Evolutionary conservation across 2,329 filamentous ascomycete species (phyloP).

Genomic region (Aureobasidium mangrovei): DNA sequence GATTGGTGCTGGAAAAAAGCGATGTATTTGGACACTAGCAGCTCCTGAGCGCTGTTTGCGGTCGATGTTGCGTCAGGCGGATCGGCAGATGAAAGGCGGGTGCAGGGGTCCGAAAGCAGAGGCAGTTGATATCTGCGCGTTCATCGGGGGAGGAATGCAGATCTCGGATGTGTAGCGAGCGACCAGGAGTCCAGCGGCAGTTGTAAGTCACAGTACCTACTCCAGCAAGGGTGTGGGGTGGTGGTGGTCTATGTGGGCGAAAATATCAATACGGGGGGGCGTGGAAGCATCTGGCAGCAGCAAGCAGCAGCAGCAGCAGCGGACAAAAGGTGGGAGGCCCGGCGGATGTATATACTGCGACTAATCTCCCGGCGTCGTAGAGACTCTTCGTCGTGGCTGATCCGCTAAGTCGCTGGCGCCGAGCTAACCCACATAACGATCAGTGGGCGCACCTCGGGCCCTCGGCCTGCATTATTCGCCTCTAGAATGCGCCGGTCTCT

Average conservation of each 20-base stretch:
- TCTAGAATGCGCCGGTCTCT: neutral
- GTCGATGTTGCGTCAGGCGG: conserved; percentile 9
- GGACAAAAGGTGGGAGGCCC: conserved; percentile 11
- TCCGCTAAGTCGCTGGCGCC: conserved; percentile 6
- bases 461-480: neutral
- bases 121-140: conserved; percentile 1
- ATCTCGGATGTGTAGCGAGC: neutral
- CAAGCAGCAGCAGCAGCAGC: neutral
- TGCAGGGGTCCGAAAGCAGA: neutral
- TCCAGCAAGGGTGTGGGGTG: neutral
- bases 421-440: conserved; percentile 6
- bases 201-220: neutral
- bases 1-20: neutral
- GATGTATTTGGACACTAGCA: neutral
- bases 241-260: neutral
- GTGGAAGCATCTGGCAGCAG: neutral
- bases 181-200: neutral
- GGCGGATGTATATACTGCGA: neutral
- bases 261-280: neutral
- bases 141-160: neutral
- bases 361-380: conserved; percentile 11
- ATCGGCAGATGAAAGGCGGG: neutral
- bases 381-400: conserved; percentile 9
- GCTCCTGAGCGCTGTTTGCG: conserved; percentile 8
- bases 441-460: neutral